Evolutionary conservation across 1,139 yeast genomes (phyloP), one percentile per base, ranked within the genome.

Genomic region (Ogataea hybrid): DNA sequence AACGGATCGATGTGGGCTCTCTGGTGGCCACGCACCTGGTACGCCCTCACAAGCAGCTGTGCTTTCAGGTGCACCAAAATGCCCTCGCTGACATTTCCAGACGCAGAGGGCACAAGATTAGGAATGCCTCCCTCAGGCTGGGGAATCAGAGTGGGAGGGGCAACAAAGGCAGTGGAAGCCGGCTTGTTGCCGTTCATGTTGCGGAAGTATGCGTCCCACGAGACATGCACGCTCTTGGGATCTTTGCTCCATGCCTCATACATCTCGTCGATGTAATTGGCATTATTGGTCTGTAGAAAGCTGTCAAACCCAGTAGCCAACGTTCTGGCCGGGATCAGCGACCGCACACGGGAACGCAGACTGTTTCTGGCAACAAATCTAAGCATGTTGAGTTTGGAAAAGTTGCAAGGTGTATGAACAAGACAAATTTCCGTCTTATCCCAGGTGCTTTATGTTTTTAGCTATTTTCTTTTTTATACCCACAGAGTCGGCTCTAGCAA

Each of bases 11-110:
- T 84, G 61, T 82, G 84, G 38, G 98, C 97, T 71, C 87, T 88
- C 65, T 83, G 86, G 67, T 92, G 98, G 52, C 98, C 99, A 68
- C 97, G 82, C 41, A 92, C 98, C 71, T 92, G 98, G 70, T 90
- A 94, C 33, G 98, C 98, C 67, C 99, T 86, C 49, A 94, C 97
- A 58, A 92, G 75, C 57, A 92, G 79, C 75, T 92, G 99, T 18
- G 89, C 95, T 68, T 92, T 94, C 74, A 92, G 79, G 66, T 94
- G 98, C 50, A 88, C 77, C 54, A 87, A 77, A 42, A 92, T 89
- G 54, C 84, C 89, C 58, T 79, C 81, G 39, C 81, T 77, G 31
- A 71, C 67, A 41, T 67, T 64, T 16, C 53, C 54, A 14, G 58
- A 48, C 8, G 48, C 40, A 36, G 54, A 49, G 20, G 71, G 64